A percentile compares a stretch with the other conserved stretches of the same genome.
These are phyloP conservation scores for Byssochlamys sp. DNA, from an alignment of 2,329 filamentous ascomycete genomes.

Conservation along the genomic window DNA sequence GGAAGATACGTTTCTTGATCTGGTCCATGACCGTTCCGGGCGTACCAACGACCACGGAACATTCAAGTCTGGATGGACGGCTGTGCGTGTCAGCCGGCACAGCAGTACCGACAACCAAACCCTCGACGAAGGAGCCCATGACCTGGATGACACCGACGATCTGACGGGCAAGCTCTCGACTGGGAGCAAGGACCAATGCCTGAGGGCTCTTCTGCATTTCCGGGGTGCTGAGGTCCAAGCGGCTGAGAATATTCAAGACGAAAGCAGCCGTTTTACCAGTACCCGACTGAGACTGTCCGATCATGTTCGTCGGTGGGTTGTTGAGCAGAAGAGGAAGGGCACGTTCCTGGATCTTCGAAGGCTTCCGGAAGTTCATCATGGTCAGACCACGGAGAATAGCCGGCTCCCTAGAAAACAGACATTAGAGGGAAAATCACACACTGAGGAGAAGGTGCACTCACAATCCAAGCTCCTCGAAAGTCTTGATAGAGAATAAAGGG, in stretches of 20 bases:
- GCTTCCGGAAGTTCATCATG: constrained; percentile 80
- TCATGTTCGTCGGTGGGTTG: constrained; percentile 84
- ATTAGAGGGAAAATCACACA: constrained; percentile 2
- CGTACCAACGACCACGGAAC: constrained; percentile 80
- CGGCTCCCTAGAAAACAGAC: constrained; percentile 37
- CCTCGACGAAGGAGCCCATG: constrained; percentile 75
- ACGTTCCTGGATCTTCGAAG: constrained; percentile 94
- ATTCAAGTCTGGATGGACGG: constrained; percentile 59
- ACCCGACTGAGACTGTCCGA: constrained; percentile 97
- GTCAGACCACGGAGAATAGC: constrained; percentile 68
- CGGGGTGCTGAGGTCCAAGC: constrained; percentile 63
- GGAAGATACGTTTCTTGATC: constrained; percentile 65
- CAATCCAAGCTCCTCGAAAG: constrained; percentile 79
- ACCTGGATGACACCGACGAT: constrained; percentile 74
- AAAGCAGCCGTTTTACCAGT: constrained; percentile 98
- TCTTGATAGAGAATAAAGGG: constrained; percentile 73
- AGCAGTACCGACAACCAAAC: constrained; percentile 67
- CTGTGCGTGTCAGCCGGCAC: constrained; percentile 65
- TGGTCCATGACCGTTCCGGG: constrained; percentile 87
- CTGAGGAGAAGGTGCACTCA: constrained; percentile 40
- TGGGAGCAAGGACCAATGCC: constrained; percentile 80
- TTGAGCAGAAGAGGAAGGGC: constrained; percentile 80
- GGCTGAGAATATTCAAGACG: constrained; percentile 79
- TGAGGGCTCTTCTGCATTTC: constrained; percentile 55
- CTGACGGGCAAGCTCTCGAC: constrained; percentile 86